These are phyloP conservation scores for Poa annua DNA, from an alignment of 176 grass and related monocot genomes.

Conservation along the genomic window DNA sequence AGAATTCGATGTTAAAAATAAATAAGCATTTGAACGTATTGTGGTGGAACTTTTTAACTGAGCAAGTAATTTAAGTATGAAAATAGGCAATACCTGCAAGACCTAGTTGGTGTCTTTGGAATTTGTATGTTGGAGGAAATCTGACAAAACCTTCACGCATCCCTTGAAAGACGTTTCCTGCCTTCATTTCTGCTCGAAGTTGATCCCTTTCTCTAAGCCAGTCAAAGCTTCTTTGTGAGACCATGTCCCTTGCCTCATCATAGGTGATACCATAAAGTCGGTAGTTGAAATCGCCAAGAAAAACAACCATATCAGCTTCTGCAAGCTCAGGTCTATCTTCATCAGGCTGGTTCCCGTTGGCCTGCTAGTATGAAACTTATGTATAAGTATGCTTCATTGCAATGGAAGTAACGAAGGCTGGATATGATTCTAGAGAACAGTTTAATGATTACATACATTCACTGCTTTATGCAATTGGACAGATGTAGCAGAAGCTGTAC, in stretches of 20 bases:
- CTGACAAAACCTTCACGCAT: constrained; percentile 90
- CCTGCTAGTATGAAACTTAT: constrained; percentile 55
- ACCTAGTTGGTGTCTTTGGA: constrained; percentile 77
- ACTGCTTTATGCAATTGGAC: constrained; percentile 84
- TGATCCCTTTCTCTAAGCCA: constrained; percentile 99
- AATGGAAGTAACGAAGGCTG: not conserved
- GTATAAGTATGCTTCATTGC: constrained; percentile 15
- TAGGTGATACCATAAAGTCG: constrained; percentile 87
- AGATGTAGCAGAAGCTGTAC: constrained; percentile 85
- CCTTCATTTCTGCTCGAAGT: constrained; percentile 83
- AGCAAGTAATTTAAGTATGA: constrained; percentile 4
- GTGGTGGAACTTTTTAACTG: constrained; percentile 15
- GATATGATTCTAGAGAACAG: constrained; percentile 25
- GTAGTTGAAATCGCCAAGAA: constrained; percentile 99
- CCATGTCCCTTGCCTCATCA: constrained; percentile 95
- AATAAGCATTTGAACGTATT: not conserved
- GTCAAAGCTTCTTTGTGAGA: constrained; percentile 93
- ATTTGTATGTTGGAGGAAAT: constrained; percentile 99
- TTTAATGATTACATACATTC: constrained; percentile 62
- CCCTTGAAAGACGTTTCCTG: constrained; percentile 94
- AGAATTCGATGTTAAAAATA: constrained; percentile 26
- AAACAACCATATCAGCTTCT: constrained; percentile 91
- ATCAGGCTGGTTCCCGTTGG: constrained; percentile 66
- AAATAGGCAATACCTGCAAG: constrained; percentile 69
- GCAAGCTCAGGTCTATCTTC: constrained; percentile 75